Evolutionary conservation across 352 stramenopile species (phyloP).

Genomic region (Globisporangium lucens): DNA sequence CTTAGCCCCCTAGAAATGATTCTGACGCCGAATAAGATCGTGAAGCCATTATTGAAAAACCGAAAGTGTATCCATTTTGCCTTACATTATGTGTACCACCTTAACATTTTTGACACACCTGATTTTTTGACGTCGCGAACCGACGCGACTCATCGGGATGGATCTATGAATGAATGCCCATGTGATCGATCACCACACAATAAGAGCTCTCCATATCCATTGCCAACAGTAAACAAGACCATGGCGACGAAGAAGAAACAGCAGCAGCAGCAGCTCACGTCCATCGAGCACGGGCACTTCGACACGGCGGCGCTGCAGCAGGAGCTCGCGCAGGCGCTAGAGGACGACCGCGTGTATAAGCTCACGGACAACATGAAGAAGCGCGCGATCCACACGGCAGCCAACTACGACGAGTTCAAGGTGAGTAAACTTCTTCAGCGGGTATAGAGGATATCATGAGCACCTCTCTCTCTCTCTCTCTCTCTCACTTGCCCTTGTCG

Average conservation of each 20-base stretch:
- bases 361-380: conserved; percentile 87
- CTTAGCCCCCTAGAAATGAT: conserved; percentile 3
- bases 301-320: conserved; percentile 72
- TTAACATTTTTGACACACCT: not conserved
- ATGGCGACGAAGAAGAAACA: conserved; percentile 29
- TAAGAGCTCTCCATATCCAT: not conserved
- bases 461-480: not conserved
- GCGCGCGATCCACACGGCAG: conserved; percentile 79
- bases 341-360: conserved; percentile 83
- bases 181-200: not conserved
- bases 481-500: not conserved
- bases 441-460: not conserved
- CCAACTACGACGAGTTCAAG: conserved; percentile 87
- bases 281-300: conserved; percentile 73
- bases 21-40: conserved; percentile 4
- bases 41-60: not conserved
- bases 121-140: conserved; percentile 2
- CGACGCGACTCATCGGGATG: not conserved
- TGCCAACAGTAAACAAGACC: not conserved
- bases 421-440: conserved; percentile 20
- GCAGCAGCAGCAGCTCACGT: conserved; percentile 40
- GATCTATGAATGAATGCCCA: not conserved
- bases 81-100: not conserved
- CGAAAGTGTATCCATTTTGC: not conserved
- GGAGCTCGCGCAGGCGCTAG: conserved; percentile 65